Percentiles rank a stretch among this genome's conserved stretches.
Evolutionary conservation across 1,284 basidiomycete species (phyloP).

Genomic region (Trichosporon sp.): DNA sequence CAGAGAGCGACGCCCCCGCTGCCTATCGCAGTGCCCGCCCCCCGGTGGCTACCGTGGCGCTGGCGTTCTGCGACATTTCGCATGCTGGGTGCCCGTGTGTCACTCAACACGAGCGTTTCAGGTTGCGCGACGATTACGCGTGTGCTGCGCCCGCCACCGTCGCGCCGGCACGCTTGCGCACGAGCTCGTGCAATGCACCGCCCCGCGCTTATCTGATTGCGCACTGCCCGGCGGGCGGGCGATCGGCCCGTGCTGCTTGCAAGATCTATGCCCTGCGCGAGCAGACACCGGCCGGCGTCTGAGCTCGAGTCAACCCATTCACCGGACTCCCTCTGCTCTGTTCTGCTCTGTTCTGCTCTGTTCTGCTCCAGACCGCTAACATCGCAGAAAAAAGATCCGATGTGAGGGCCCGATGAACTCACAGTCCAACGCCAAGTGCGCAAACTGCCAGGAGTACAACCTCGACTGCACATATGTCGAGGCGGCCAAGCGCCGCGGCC

Average conservation of each 20-base stretch:
- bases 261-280: neutral
- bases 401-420: slow-evolving; percentile 49
- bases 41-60: neutral
- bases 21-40: too few relatives aligned
- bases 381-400: slow-evolving; percentile 45
- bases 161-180: slow-evolving; percentile 4
- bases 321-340: too few relatives aligned
- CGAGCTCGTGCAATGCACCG: neutral
- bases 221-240: neutral
- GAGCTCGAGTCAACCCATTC: too few relatives aligned
- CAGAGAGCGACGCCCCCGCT: too few relatives aligned
- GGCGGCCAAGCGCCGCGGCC: slow-evolving; percentile 75
- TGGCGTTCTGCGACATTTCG: neutral
- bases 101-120: neutral
- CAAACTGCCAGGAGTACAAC: slow-evolving; percentile 69
- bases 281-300: too few relatives aligned
- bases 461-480: slow-evolving; percentile 69
- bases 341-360: too few relatives aligned
- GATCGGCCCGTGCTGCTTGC: neutral
- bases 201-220: neutral
- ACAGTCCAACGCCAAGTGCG: slow-evolving; percentile 54
- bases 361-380: neutral
- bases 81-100: neutral
- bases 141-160: neutral
- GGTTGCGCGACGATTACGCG: neutral